Evolutionary conservation across 1,284 basidiomycete genomes (phyloP).

Genomic region (Malassezia restricta): DNA sequence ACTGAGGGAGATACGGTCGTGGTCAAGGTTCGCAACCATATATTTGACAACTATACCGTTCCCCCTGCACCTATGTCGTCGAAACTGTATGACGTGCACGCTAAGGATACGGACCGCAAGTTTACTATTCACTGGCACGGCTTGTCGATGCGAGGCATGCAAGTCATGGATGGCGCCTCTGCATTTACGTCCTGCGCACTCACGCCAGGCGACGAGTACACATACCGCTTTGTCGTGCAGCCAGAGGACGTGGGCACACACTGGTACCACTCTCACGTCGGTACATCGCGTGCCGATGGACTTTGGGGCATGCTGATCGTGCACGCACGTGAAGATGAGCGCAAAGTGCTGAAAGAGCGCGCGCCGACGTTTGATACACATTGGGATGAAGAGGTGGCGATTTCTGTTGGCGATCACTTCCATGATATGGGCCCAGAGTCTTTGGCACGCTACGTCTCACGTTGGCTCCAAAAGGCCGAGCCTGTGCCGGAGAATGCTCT

Average conservation of each 20-base stretch:
- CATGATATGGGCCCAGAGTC: conserved; percentile 25
- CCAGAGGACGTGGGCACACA: conserved; percentile 47
- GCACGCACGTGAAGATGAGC: conserved; percentile 36
- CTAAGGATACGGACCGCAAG: conserved; percentile 5
- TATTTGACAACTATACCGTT: conserved; percentile 19
- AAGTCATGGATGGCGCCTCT: conserved; percentile 35
- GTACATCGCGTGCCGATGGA: conserved; percentile 37
- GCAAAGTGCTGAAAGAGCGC: conserved; percentile 8
- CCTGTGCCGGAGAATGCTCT: conserved; percentile 49
- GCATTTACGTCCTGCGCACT: conserved; percentile 44
- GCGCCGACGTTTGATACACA: background rate
- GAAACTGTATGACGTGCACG: background rate
- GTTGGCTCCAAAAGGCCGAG: conserved; percentile 35
- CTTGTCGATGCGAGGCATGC: conserved; percentile 32
- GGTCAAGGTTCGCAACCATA: conserved; percentile 28
- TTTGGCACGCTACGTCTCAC: conserved; percentile 19
- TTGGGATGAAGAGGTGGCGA: conserved; percentile 36
- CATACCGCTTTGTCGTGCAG: conserved; percentile 25
- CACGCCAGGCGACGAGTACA: conserved; percentile 19
- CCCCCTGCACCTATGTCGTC: conserved; percentile 13
- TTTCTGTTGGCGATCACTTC: conserved; percentile 34
- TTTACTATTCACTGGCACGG: conserved; percentile 40
- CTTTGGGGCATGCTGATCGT: conserved; percentile 39
- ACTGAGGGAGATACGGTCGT: conserved; percentile 36
- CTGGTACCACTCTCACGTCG: conserved; percentile 47